Conservation (phyloP, 1,284 basidiomycete species). For the Microbotryum silenes-acaulis region DNA sequence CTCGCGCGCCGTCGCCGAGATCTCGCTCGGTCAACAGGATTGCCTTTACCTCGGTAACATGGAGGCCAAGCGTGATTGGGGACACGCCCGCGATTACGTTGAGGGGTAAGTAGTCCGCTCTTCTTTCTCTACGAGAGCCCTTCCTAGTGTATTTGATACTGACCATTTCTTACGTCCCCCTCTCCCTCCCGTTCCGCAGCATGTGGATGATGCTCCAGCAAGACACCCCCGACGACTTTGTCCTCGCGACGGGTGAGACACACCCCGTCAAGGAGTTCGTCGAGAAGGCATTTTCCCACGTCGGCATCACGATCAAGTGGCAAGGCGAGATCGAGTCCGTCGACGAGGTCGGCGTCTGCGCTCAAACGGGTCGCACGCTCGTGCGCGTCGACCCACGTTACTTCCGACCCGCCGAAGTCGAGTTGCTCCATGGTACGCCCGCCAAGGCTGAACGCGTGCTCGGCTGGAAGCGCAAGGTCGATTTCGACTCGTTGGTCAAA, state of each 20-base stretch:
- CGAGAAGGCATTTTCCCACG: conserved; percentile 65
- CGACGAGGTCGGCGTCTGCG: conserved; percentile 64
- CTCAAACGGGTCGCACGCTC: conserved; percentile 57
- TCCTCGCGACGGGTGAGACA: conserved; percentile 85
- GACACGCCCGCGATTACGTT: conserved; percentile 53
- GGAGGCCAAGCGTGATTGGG: conserved; percentile 87
- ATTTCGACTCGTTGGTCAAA: conserved; percentile 69
- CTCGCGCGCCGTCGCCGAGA: conserved; percentile 78
- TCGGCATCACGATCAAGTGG: conserved; percentile 64
- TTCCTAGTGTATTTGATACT: too few relatives aligned
- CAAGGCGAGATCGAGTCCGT: conserved; percentile 53
- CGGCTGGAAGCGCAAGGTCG: conserved; percentile 74
- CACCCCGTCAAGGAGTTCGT: conserved; percentile 84
- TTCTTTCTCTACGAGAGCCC: neutral
- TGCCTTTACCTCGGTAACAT: conserved; percentile 79
- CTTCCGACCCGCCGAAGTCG: conserved; percentile 79
- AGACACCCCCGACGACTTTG: conserved; percentile 68
- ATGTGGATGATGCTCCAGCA: conserved; percentile 95
- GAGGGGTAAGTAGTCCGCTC: conserved; percentile 6
- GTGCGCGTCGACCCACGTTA: conserved; percentile 72
- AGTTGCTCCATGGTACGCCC: conserved; percentile 73
- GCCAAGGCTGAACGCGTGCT: conserved; percentile 73
- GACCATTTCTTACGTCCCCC: neutral
- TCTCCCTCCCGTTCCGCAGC: conserved; percentile 55
- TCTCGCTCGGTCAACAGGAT: conserved; percentile 70